phyloP scores from a whole-genome alignment of 257 asterid species.

The Solanum rostratum region DNA sequence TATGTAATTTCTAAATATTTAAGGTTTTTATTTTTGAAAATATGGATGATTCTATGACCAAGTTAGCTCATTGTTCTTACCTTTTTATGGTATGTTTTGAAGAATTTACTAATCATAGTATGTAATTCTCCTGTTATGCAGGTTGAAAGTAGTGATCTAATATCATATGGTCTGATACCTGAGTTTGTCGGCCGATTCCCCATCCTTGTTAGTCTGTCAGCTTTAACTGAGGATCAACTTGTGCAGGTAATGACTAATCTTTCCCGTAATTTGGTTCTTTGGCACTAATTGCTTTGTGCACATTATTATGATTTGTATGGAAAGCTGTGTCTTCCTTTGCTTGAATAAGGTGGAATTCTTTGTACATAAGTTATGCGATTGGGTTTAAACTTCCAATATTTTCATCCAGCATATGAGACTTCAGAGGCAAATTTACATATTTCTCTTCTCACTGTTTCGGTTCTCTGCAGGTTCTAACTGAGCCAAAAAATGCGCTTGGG shows the following conservation, averaged over 20 bases:
- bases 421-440: not conserved
- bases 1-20: not conserved
- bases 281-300: not conserved
- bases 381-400: not conserved
- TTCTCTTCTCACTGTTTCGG: not conserved
- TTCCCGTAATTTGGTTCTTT: not conserved
- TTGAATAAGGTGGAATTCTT: not conserved
- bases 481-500: slow-evolving; percentile 94
- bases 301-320: not conserved
- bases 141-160: slow-evolving; percentile 99
- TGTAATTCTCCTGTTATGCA: slow-evolving; percentile 15
- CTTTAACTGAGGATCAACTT: slow-evolving; percentile 95
- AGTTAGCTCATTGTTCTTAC: not conserved
- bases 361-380: not conserved
- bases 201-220: slow-evolving; percentile 80
- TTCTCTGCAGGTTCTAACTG: slow-evolving; percentile 67
- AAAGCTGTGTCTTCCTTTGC: not conserved
- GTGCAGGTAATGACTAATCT: slow-evolving; percentile 58
- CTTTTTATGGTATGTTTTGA: not conserved
- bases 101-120: not conserved
- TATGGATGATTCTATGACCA: not conserved
- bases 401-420: not conserved
- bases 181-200: slow-evolving; percentile 99
- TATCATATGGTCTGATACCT: slow-evolving; percentile 94
- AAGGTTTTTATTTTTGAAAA: not conserved